Conservation (phyloP, 2,329 filamentous ascomycete species). For the Pseudovirgaria hyperparasitica region DNA sequence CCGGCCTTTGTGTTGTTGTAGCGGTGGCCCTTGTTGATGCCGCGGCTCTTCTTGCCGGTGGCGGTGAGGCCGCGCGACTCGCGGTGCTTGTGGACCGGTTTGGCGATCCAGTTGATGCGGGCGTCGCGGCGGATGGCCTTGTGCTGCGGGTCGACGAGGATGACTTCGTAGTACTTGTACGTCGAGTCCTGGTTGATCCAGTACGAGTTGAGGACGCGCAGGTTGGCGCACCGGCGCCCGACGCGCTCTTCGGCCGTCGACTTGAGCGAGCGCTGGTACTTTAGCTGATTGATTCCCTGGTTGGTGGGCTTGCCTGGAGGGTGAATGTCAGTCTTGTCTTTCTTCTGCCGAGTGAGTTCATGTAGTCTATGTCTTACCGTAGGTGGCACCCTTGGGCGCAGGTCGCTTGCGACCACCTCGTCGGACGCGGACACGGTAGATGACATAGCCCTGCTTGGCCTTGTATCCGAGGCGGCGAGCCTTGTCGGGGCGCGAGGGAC, state of each 20-base stretch:
- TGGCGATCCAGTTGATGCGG: slow-evolving; percentile 99
- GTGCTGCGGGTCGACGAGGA: slow-evolving; percentile 99
- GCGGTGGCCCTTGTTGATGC: slow-evolving; percentile 97
- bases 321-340: slow-evolving; percentile 11
- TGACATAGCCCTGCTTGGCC: slow-evolving; percentile 99
- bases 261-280: slow-evolving; percentile 99
- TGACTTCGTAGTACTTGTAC: slow-evolving; percentile 99
- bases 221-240: slow-evolving; percentile 95
- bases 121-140: slow-evolving; percentile 98
- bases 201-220: slow-evolving; percentile 99
- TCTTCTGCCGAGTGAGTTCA: slow-evolving; percentile 1
- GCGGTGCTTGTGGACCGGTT: slow-evolving; percentile 99
- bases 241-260: slow-evolving; percentile 99
- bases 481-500: slow-evolving; percentile 98
- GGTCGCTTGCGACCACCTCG: slow-evolving; percentile 98
- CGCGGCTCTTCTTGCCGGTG: slow-evolving; percentile 98
- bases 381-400: slow-evolving; percentile 95
- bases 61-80: slow-evolving; percentile 93
- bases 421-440: slow-evolving; percentile 98
- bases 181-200: slow-evolving; percentile 99
- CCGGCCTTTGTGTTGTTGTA: slow-evolving; percentile 98
- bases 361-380: slow-evolving; percentile 47
- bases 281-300: slow-evolving; percentile 99
- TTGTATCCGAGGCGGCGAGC: slow-evolving; percentile 99
- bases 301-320: slow-evolving; percentile 95